phyloP scores from a whole-genome alignment of 2,329 filamentous ascomycete genomes.

The Neonectria neomacrospora region DNA sequence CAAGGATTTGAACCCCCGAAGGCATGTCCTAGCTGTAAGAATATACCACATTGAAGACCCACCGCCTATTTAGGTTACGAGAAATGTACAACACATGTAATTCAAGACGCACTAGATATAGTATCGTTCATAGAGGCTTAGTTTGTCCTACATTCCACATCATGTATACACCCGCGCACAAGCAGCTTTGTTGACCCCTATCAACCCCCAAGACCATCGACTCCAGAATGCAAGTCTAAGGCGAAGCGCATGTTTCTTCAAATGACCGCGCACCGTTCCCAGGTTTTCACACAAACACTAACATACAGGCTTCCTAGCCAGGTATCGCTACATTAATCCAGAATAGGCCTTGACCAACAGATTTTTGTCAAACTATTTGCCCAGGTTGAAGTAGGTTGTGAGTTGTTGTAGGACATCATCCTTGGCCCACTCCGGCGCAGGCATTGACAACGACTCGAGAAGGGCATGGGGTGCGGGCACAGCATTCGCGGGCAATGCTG shows the following conservation, averaged over 20 bases:
- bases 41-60: conserved; percentile 45
- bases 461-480: conserved; percentile 75
- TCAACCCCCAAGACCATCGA: conserved; percentile 42
- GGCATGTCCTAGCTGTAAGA: conserved; percentile 31
- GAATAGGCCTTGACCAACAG: conserved; percentile 19
- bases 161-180: conserved; percentile 39
- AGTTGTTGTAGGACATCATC: conserved; percentile 76
- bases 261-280: conserved; percentile 42
- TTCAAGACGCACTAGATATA: conserved; percentile 40
- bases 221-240: conserved; percentile 46
- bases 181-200: conserved; percentile 38
- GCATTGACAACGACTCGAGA: conserved; percentile 73
- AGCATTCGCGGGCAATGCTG: conserved; percentile 67
- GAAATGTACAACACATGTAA: conserved; percentile 47
- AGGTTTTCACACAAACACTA: conserved; percentile 43
- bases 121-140: conserved; percentile 39
- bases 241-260: conserved; percentile 43
- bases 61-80: conserved; percentile 32
- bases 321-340: conserved; percentile 37
- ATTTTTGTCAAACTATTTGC: conserved; percentile 57
- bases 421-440: conserved; percentile 69
- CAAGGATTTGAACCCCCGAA: not conserved
- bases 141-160: conserved; percentile 42
- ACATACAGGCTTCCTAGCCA: conserved; percentile 44
- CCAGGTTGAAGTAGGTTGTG: conserved; percentile 62